These are phyloP conservation scores for Euphorbia pulcherrima DNA, from an alignment of 345 rosid species.

Conservation along the genomic window DNA sequence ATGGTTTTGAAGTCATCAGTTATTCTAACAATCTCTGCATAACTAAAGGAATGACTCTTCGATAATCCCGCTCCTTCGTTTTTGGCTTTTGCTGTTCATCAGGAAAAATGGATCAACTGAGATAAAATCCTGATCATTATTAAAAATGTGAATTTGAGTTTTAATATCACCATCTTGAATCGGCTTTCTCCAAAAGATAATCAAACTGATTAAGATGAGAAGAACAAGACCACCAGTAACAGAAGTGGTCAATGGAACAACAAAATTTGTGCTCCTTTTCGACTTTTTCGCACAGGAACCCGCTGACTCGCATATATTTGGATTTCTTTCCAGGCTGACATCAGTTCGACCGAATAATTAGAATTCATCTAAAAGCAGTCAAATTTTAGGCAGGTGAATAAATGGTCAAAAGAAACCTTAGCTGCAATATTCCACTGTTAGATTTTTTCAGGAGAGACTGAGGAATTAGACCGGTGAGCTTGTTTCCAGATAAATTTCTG, in stretches of 20 bases:
- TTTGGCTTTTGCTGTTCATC: not conserved
- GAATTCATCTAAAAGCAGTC: not conserved
- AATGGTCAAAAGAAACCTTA: conserved; percentile 5
- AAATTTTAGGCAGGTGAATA: not conserved
- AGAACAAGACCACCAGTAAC: not conserved
- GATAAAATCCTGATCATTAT: not conserved
- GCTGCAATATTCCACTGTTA: not conserved
- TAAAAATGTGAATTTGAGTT: too few relatives aligned
- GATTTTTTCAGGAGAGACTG: not conserved
- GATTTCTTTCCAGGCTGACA: conserved; percentile 1
- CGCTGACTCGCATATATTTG: not conserved
- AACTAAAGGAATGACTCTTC: conserved; percentile 31
- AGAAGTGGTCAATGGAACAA: not conserved
- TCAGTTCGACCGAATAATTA: not conserved
- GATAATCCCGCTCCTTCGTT: conserved; percentile 11
- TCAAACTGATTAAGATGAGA: not conserved
- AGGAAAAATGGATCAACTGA: not conserved
- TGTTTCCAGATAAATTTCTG: conserved; percentile 9
- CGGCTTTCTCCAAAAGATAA: not conserved
- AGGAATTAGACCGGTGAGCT: conserved; percentile 5
- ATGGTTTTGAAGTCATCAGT: conserved; percentile 39
- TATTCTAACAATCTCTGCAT: conserved; percentile 30
- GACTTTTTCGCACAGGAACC: not conserved
- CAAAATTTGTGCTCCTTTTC: not conserved
- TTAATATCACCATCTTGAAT: not conserved